Conservation (phyloP, 2,329 filamentous ascomycete genomes). For the Aureobasidium sp. region DNA sequence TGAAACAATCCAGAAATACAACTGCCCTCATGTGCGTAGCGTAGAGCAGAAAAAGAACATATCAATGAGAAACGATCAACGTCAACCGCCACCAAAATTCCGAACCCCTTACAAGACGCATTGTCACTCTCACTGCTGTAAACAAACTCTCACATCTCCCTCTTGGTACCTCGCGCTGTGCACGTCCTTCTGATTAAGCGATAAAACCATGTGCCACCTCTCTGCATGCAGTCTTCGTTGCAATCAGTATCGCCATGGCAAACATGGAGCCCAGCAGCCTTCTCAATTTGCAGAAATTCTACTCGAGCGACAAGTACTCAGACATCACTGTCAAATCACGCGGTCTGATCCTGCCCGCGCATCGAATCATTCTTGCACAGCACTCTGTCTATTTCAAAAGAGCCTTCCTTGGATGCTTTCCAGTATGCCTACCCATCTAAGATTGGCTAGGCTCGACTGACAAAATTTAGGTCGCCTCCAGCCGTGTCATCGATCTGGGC, state of each 20-base stretch:
- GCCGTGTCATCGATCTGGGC: not conserved
- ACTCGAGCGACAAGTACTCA: not conserved
- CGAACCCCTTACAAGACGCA: not conserved
- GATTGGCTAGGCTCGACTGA: not conserved
- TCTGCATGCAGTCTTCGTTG: not conserved
- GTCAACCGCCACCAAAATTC: not conserved
- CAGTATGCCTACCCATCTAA: not conserved
- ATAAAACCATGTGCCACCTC: not conserved
- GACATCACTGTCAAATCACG: not conserved
- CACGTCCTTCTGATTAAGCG: too few relatives aligned
- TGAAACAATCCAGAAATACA: not conserved
- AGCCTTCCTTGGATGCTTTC: not conserved
- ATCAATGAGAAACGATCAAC: constrained; percentile 8
- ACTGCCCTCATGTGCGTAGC: not conserved
- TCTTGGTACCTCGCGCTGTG: too few relatives aligned
- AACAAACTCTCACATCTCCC: not conserved
- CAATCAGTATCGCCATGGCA: not conserved
- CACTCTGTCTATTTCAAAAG: not conserved
- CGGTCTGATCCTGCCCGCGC: not conserved
- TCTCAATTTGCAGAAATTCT: too few relatives aligned
- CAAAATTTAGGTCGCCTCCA: not conserved
- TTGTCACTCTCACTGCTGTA: not conserved
- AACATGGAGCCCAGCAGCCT: not conserved
- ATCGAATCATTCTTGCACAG: not conserved
- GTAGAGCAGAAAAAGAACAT: not conserved